Base-by-base conservation (phyloP, 2,329 filamentous ascomycete species). In the Trichoderma oligosporum region DNA sequence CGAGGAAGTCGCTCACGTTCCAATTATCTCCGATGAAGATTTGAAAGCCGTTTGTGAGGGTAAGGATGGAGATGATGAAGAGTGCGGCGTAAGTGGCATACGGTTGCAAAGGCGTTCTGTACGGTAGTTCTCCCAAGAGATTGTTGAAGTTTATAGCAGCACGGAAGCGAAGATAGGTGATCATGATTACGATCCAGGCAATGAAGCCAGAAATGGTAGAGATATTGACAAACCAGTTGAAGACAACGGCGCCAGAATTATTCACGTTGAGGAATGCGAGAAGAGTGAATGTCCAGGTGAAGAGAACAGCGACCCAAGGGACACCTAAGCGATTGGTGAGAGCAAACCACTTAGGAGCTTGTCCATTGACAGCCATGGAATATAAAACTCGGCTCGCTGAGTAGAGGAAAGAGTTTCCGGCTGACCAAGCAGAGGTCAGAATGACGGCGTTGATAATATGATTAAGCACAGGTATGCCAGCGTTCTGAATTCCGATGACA, bases 41-140 rank as follows among this genome's bases (percentile, higher is more conserved):
- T 33, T 85, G 81, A 71, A 91, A 93, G 1, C 88, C 89, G 64
- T 90, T 90, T 63, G 89, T 85, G 3, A 92, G 71, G 1, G 80
- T 82, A n/a, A 92, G 75, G 24, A 89, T 71, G 3, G 70, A 67
- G 53, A 90, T 79, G 22, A 83, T 67, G 14, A 80, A 67, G 1
- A 90, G 78, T 8, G 80, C 78, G 54, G 81, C 71, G 65, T 79
- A 89, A 0, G 86, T 81, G 2, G 82, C 83, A 66, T 86, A 91
- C 0, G 88, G 82, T 67, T 84, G 81, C 11, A 78, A 67, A 0
- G 73, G 71, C 0, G 81, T 80, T 49, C 66, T 72, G 74, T 79
- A 85, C 0, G 82, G 82, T 4, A 83, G 71, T 1, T 68, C 70
- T 20, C 77, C 65, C 31, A 80, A 63, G 62, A 87, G 71, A 56